phyloP scores from a whole-genome alignment of 2,329 filamentous ascomycete genomes.

The Hymenoscyphus fructigenus region DNA sequence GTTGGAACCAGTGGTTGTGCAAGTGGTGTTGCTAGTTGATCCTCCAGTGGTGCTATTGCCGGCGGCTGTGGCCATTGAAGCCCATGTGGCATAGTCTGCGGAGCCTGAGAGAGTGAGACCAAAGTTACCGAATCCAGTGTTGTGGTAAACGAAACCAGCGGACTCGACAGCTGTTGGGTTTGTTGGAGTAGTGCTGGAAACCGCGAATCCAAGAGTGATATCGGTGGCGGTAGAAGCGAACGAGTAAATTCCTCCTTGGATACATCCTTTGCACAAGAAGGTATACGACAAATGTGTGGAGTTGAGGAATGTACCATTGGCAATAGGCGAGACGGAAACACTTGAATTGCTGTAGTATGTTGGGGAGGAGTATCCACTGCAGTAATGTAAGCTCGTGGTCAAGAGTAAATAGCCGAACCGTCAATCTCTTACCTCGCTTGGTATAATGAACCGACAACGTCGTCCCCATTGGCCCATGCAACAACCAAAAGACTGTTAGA shows the following conservation, averaged over 20 bases:
- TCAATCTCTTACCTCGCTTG: slow-evolving; percentile 38
- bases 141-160: slow-evolving; percentile 16
- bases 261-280: slow-evolving; percentile 50
- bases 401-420: slow-evolving; percentile 16
- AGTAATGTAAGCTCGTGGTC: slow-evolving; percentile 2
- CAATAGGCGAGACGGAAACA: slow-evolving; percentile 46
- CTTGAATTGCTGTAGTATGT: slow-evolving; percentile 40
- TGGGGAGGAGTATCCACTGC: slow-evolving; percentile 48
- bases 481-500: slow-evolving; percentile 47
- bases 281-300: slow-evolving; percentile 53
- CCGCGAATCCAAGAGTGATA: slow-evolving; percentile 19
- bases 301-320: slow-evolving; percentile 52
- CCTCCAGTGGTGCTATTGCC: slow-evolving; percentile 9
- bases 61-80: slow-evolving; percentile 17
- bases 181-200: slow-evolving; percentile 14
- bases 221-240: slow-evolving; percentile 26
- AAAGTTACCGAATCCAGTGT: slow-evolving; percentile 17
- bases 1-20: slow-evolving; percentile 13
- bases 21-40: slow-evolving; percentile 15
- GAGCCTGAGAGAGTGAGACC: slow-evolving; percentile 12
- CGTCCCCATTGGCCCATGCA: slow-evolving; percentile 48
- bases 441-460: slow-evolving; percentile 42
- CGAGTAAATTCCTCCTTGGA: slow-evolving; percentile 37
- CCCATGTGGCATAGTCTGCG: slow-evolving; percentile 20
- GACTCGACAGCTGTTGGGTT: slow-evolving; percentile 16